These are phyloP conservation scores for Lactarius akahatsu DNA, from an alignment of 768 basidiomycete species.

Conservation along the genomic window DNA sequence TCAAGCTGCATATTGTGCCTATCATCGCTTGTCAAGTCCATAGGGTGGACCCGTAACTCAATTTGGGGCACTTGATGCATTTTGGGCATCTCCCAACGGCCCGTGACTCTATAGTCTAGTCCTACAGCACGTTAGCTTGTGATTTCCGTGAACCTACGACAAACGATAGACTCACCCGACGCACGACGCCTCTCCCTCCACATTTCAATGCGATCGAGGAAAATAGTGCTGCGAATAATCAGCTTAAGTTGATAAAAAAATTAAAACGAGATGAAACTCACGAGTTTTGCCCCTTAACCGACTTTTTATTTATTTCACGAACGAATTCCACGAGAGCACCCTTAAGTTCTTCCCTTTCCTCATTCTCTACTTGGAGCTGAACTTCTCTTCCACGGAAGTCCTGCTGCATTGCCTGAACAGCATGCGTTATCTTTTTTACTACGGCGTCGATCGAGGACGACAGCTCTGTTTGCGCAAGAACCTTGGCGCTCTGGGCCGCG, in stretches of 20 bases:
- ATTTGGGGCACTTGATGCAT: background rate
- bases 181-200: background rate
- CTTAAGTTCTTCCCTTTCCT: background rate
- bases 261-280: background rate
- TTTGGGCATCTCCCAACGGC: slow-evolving; percentile 3
- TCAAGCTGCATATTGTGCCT: slow-evolving; percentile 20
- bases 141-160: background rate
- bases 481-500: background rate
- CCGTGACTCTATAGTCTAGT: slow-evolving; percentile 19
- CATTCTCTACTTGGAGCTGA: slow-evolving; percentile 3
- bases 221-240: background rate
- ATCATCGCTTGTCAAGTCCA: slow-evolving; percentile 21
- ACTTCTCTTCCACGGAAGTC: slow-evolving; percentile 4
- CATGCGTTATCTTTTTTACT: background rate
- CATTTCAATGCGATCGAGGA: background rate
- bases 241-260: background rate
- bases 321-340: slow-evolving; percentile 7
- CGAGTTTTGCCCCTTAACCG: slow-evolving; percentile 2
- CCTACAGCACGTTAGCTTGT: background rate
- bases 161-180: background rate
- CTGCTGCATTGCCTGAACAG: slow-evolving; percentile 17
- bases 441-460: slow-evolving; percentile 7
- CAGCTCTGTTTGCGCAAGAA: slow-evolving; percentile 1
- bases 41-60: slow-evolving; percentile 5
- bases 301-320: slow-evolving; percentile 4